Percentiles rank a stretch among this genome's conserved stretches.
These are phyloP conservation scores for Camptophora hylomeconis DNA, from an alignment of 2,329 filamentous ascomycete species.

Conservation along the genomic window DNA sequence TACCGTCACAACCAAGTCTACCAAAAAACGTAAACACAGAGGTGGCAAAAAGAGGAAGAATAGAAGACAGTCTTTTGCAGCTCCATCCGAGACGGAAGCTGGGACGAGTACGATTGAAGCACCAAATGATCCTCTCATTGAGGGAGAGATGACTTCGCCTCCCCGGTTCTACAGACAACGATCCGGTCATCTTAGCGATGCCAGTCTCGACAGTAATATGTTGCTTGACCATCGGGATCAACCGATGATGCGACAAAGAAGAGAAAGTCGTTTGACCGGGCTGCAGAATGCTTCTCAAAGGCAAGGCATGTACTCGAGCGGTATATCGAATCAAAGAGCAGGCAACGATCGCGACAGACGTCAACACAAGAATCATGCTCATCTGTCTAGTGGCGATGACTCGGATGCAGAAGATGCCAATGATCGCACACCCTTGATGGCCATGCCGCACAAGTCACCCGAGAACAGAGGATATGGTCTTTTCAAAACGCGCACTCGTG, in stretches of 20 bases:
- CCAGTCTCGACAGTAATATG: slow-evolving; percentile 78
- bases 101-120: slow-evolving; percentile 13
- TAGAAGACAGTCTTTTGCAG: slow-evolving; percentile 69
- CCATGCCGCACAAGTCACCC: slow-evolving; percentile 16
- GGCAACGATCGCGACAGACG: too few species aligned
- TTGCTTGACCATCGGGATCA: slow-evolving; percentile 71
- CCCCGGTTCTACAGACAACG: slow-evolving; percentile 39
- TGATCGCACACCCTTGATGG: slow-evolving; percentile 45
- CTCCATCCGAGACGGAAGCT: slow-evolving; percentile 42
- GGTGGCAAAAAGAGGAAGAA: slow-evolving; percentile 65
- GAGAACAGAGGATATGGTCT: slow-evolving; percentile 8
- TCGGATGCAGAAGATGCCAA: slow-evolving; percentile 18
- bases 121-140: slow-evolving; percentile 23
- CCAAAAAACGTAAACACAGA: slow-evolving; percentile 61
- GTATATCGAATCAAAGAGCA: too few species aligned
- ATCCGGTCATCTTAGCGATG: slow-evolving; percentile 57
- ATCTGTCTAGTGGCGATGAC: slow-evolving; percentile 6
- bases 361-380: too few species aligned
- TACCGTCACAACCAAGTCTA: slow-evolving; percentile 3
- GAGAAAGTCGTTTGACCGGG: slow-evolving; percentile 31
- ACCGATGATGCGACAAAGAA: slow-evolving; percentile 49
- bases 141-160: slow-evolving; percentile 23
- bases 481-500: slow-evolving; percentile 12
- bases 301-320: background rate
- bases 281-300: slow-evolving; percentile 9